Base-by-base conservation (phyloP, 371 early-diverging fungal species). In the Rozella allomycis region DNA sequence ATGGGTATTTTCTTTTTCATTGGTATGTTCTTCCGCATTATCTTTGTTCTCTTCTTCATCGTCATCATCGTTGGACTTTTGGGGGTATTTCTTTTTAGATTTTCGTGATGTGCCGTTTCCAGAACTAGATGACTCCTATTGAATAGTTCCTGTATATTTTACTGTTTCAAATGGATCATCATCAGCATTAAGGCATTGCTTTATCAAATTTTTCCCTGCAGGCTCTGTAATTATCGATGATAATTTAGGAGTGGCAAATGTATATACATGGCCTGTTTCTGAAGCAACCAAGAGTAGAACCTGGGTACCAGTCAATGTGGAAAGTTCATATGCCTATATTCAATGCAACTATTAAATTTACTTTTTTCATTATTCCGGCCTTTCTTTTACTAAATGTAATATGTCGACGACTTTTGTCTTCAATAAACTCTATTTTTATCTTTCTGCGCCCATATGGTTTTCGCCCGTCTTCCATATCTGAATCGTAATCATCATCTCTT, bases 321-420 rank as follows among this genome's bases (percentile, higher is more conserved):
- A 72, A 21, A 97, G 65, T 52, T 96, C 98, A 46, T 80, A 90
- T 0, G 96, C 96, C 74, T 82, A 43, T 2, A 17, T 25, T 23
- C 5, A 7, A 16, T 26, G 3, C 23, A 22, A 16, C 13, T 17
- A 30, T 34, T 17, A 5, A 36, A 5, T 20, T 35, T 45, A 70
- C 78, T 70, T 93, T 97, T 55, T 96, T 96, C 91, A 97, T 88
- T 44, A 97, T 83, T 26, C 97, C 97, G 20, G 90, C 85, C 54
- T 94, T 97, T 50, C 98, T 67, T 54, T 97, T 97, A 40, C 77
- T 77, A 54, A 97, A 97, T 2, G 96, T 91, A 37, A 96, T 91
- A 43, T 87, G 83, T 43, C 98, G 67, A 40, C 85, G 67, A 40
- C 72, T 76, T 55, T 84, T 88, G 48, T 87, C 91, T 38, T 78